Percentiles rank a stretch among this genome's conserved stretches.
Evolutionary conservation across 1,284 basidiomycete species (phyloP).

Genomic region (Marasmius tenuissimus): DNA sequence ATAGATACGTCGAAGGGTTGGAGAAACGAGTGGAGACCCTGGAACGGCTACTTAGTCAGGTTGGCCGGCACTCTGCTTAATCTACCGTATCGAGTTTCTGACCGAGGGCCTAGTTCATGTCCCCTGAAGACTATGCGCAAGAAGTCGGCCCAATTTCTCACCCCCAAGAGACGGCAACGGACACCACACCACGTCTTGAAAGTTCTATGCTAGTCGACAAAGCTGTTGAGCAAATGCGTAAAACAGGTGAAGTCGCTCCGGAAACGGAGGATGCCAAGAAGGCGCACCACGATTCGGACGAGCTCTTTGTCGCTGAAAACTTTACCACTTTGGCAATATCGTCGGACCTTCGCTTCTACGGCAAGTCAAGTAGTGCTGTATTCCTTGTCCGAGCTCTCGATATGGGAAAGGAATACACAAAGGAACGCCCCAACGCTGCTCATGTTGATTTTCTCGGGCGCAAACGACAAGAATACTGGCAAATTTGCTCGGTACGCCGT

Average conservation of each 20-base stretch:
- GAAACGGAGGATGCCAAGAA: not conserved
- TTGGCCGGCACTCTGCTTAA: not conserved
- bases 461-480: conserved; percentile 8
- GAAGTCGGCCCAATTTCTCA: not conserved
- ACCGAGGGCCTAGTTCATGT: not conserved
- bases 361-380: conserved; percentile 5
- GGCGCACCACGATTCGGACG: not conserved
- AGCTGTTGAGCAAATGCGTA: not conserved
- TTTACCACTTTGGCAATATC: conserved; percentile 13
- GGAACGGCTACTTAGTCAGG: not conserved
- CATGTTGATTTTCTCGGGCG: not conserved
- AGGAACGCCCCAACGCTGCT: not conserved
- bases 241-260: no score
- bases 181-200: not conserved
- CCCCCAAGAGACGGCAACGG: not conserved
- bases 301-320: conserved; percentile 11
- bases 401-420: not conserved
- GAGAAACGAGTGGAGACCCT: not conserved
- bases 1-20: conserved; percentile 14
- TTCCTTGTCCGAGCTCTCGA: conserved; percentile 4
- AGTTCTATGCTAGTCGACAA: not conserved
- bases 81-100: not conserved
- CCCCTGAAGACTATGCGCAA: not conserved
- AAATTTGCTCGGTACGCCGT: conserved; percentile 11
- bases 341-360: conserved; percentile 9